Evolutionary conservation across 1,139 yeast species (phyloP).

Genomic region (Hyphopichia buzzinii): DNA sequence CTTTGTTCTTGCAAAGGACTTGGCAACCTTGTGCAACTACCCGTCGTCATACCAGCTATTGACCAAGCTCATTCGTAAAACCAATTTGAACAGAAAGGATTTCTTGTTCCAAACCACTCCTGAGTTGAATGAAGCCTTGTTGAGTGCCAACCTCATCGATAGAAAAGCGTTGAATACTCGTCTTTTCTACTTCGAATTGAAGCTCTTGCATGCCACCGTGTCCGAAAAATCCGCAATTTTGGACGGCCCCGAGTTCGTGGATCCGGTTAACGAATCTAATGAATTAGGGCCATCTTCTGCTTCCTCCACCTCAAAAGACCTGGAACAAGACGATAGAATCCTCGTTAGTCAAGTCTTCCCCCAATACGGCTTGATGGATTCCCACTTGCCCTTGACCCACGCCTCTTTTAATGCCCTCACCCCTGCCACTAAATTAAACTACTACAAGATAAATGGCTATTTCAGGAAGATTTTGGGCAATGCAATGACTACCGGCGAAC

Average conservation of each 20-base stretch:
- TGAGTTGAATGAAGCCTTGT: constrained; percentile 23
- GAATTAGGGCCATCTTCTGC: background rate
- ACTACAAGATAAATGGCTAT: constrained; percentile 21
- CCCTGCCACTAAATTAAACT: constrained; percentile 34
- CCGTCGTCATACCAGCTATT: constrained; percentile 47
- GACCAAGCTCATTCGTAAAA: constrained; percentile 21
- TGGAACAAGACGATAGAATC: constrained; percentile 21
- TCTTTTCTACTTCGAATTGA: constrained; percentile 30
- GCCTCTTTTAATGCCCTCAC: constrained; percentile 38
- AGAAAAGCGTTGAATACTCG: constrained; percentile 15
- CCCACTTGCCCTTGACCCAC: constrained; percentile 29
- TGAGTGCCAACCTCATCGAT: constrained; percentile 18
- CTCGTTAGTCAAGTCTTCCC: constrained; percentile 44
- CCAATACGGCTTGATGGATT: constrained; percentile 35
- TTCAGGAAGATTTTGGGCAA: constrained; percentile 3
- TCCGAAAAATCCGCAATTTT: constrained; percentile 13
- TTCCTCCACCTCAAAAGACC: background rate
- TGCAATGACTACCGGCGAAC: constrained; percentile 24
- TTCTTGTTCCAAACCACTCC: constrained; percentile 19
- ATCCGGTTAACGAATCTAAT: constrained; percentile 2
- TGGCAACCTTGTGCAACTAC: constrained; percentile 37
- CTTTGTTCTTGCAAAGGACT: constrained; percentile 30
- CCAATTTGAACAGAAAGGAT: constrained; percentile 18
- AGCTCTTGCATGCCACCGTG: constrained; percentile 17
- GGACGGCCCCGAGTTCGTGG: constrained; percentile 3